Conservation (phyloP, 306 rosid genomes). For the Cucurbita argyrosperma region DNA sequence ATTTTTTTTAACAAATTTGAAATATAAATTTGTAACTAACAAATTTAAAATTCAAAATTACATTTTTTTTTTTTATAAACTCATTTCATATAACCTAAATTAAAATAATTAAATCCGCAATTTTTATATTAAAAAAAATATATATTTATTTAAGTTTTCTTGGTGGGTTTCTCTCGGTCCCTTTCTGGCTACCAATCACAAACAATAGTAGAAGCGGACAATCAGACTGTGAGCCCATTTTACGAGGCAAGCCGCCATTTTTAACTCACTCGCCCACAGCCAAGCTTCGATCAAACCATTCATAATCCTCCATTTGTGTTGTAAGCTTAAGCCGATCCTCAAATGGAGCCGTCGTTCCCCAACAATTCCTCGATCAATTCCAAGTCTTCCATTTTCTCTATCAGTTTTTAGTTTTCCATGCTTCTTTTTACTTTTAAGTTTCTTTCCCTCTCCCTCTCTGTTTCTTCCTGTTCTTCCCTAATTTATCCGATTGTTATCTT, state of each 20-base stretch:
- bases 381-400: constrained; percentile 11
- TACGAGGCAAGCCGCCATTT: constrained; percentile 1
- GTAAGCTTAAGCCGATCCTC: constrained; percentile 24
- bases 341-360: constrained; percentile 31
- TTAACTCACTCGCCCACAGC: not conserved
- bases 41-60: no score
- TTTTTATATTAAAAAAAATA: no score
- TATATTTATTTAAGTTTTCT: no score
- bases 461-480: not conserved
- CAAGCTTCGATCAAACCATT: not conserved
- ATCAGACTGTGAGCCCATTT: not conserved
- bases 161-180: not conserved
- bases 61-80: no score
- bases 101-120: no score
- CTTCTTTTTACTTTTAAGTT: not conserved
- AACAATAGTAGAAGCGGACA: not conserved
- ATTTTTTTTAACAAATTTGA: no score
- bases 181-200: not conserved
- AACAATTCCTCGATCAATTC: constrained; percentile 14
- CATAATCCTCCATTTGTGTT: no score
- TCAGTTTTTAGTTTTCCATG: not conserved
- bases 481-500: not conserved
- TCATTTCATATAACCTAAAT: no score
- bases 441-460: not conserved
- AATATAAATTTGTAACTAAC: no score